Base-by-base conservation (phyloP, 495 filamentous ascomycete species). In the Xylaria castorea region DNA sequence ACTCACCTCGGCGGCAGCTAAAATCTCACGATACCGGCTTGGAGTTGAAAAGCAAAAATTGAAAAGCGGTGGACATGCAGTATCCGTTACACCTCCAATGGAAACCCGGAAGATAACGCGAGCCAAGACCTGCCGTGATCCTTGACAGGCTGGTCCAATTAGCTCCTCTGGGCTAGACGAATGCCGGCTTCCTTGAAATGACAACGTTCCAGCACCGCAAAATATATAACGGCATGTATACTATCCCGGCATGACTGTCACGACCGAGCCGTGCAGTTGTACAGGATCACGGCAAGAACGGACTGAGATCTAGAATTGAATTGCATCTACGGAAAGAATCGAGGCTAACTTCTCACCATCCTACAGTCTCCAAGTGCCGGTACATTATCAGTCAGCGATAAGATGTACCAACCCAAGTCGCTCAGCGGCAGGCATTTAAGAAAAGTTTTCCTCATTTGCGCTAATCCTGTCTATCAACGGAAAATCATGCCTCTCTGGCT, bases 21-120 rank as follows among this genome's bases (percentile, higher is more conserved):
- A 22, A 53, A 66, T 44, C 51, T 51, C 62, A 61, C 63, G 70
- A 72, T 72, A 6, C 46, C 25, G 9, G 44, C 58, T 36, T 34
- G 58, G 68, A 65, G 62, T 66, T 51, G 70, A 67, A 61, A 72
- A 66, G 62, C 25, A 57, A 58, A 58, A 58, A 25, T 20, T 55
- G 69, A 71, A 71, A 32, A 55, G 60, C 70, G 62, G 62, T 71
- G 70, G 70, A 46, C 22, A 20, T 48, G 55, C 55, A 69, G 22
- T 12, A 57, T 25, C 32, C 40, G n/a, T n/a, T 48, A 42, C 69
- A 61, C 46, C 46, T 22, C 69, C 69, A 70, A 55, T 60, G 34
- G 22, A 64, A 22, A 55, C 25, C 11, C 20, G 50, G 38, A 22
- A 66, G 42, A 67, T 66, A 66, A 72, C 63, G 63, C 63, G 42